These are phyloP conservation scores for Argentina anserina DNA, from an alignment of 306 rosid genomes.

Conservation along the genomic window DNA sequence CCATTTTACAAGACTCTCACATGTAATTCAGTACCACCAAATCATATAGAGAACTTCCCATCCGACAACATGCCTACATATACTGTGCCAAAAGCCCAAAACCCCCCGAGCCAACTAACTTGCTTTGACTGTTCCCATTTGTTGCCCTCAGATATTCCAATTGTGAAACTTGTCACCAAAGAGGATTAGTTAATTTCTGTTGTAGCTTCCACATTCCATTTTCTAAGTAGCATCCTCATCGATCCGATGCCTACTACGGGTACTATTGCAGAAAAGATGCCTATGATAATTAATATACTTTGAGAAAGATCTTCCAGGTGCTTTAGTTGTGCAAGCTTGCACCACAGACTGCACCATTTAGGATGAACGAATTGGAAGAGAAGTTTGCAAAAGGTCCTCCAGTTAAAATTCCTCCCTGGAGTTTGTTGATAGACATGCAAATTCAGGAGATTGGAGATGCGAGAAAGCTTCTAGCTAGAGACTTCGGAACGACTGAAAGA, in stretches of 20 bases:
- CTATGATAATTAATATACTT: neutral
- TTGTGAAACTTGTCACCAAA: conserved; percentile 29
- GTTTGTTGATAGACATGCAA: conserved; percentile 14
- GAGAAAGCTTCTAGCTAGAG: neutral
- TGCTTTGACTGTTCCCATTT: conserved; percentile 7
- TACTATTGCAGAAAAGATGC: neutral
- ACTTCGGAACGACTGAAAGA: neutral
- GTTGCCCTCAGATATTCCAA: conserved; percentile 25
- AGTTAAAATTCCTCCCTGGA: conserved; percentile 28
- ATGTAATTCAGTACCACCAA: conserved; percentile 23
- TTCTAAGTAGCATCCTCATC: neutral
- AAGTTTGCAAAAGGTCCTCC: conserved; percentile 17
- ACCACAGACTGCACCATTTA: conserved; percentile 31
- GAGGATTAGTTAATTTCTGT: neutral
- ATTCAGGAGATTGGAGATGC: neutral
- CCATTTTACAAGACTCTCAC: conserved; percentile 27
- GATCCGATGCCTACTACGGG: neutral
- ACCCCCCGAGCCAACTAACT: conserved; percentile 21
- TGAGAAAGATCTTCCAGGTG: neutral
- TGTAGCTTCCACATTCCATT: neutral
- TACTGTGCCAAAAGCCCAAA: conserved; percentile 24
- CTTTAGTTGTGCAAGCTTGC: conserved; percentile 16
- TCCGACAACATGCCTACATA: conserved; percentile 20
- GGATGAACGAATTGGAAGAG: conserved; percentile 23
- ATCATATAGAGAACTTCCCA: no score